These are phyloP conservation scores for Patellifolia procumbens DNA, from an alignment of 179 eudicot genomes.

Conservation along the genomic window DNA sequence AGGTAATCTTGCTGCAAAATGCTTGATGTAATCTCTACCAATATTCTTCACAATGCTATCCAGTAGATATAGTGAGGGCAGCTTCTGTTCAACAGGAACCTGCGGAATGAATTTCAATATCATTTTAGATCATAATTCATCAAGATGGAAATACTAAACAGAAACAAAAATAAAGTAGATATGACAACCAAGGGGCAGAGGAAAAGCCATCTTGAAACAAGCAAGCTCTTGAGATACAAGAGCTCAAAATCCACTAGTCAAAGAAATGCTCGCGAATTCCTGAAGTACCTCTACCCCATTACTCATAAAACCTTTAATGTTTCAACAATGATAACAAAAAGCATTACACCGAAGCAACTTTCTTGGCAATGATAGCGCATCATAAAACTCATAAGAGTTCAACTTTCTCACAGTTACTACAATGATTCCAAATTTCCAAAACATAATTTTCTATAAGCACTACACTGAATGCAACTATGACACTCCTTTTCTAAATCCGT, in stretches of 20 bases:
- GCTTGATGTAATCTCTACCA: constrained; percentile 89
- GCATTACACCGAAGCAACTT: constrained; percentile 6
- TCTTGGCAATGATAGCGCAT: background rate
- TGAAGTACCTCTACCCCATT: constrained; percentile 9
- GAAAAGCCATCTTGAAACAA: background rate
- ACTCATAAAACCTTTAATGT: background rate
- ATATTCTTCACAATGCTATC: constrained; percentile 99
- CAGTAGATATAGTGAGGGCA: constrained; percentile 92
- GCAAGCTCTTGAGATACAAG: constrained; percentile 2
- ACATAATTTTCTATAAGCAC: background rate
- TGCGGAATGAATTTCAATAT: constrained; percentile 41
- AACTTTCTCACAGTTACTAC: background rate
- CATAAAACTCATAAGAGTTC: constrained; percentile 5
- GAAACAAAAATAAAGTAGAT: background rate
- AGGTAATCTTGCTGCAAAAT: constrained; percentile 78
- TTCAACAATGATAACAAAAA: background rate
- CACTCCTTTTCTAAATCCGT: background rate
- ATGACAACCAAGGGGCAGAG: background rate
- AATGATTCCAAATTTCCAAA: background rate
- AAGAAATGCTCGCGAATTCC: background rate
- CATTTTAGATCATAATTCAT: constrained; percentile 22
- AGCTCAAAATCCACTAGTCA: constrained; percentile 7
- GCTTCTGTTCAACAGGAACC: constrained; percentile 97
- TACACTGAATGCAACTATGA: background rate
- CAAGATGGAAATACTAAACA: background rate